Evolutionary conservation across 306 rosid species (phyloP), one percentile per base, ranked within the genome.

Genomic region (Fragaria ananassa): DNA sequence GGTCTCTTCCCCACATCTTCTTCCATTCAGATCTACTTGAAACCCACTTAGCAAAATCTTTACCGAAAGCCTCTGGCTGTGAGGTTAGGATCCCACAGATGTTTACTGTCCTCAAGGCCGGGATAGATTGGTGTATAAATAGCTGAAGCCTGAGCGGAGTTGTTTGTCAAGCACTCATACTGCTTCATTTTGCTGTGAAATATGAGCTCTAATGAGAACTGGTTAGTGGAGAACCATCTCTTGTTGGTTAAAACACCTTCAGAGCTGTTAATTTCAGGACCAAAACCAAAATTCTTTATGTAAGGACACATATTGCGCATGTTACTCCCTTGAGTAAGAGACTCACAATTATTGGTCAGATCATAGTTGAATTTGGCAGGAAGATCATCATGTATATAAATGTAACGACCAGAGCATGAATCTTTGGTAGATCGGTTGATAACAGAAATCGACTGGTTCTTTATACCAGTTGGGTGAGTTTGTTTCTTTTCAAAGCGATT

Each of bases 241-340:
- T 25, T 27, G 78, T 81, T 83, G 18, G 81, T 71, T 42, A 93
- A 69, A 83, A 86, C 60, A 3, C 81, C 86, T 34, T 21, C 54
- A 46, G 90, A 27, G 23, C 82, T 53, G 1, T 72, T 35, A 31
- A 89, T 77, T 21, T 34, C 21, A 5, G 89, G 89, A 5, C 98
- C 98, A 11, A 92, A 72, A 27, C 98, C 98, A 5, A 21, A 37
- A 83, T 92, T 94, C 46, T 50, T 75, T 65, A 90, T 50, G 85
- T 86, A 88, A 0, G 89, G 93, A 78, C 98, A 94, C 98, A 94
- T 86, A 34, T 72, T 72, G 14, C 83, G 67, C 25, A 72, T 76
- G 10, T 91, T 89, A 27, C 90, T 78, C 51, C 96, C 96, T 85
- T 85, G 75, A 0, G 98, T 90, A 0, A 94, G 87, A 15, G 79